phyloP scores from a whole-genome alignment of 495 filamentous ascomycete genomes.

The Podospora australis region DNA sequence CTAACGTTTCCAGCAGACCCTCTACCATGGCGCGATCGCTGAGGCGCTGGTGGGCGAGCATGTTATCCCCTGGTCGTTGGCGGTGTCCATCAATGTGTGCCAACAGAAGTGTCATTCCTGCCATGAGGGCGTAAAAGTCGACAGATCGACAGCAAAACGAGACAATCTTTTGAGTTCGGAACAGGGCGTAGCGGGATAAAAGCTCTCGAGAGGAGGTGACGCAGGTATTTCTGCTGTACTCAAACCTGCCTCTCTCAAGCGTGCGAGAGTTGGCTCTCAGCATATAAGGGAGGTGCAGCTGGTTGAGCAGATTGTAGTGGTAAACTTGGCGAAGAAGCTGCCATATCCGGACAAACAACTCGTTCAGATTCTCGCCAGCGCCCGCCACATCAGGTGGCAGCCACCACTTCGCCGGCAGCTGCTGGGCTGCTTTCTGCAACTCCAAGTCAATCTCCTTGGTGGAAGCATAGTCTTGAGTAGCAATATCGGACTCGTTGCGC shows the following conservation, averaged over 20 bases:
- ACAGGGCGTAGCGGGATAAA: slow-evolving; percentile 30
- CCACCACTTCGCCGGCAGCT: slow-evolving; percentile 34
- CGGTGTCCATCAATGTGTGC: slow-evolving; percentile 28
- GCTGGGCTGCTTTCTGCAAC: slow-evolving; percentile 24
- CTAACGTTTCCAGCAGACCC: slow-evolving; percentile 32
- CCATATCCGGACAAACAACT: slow-evolving; percentile 14
- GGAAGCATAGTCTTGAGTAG: slow-evolving; percentile 4
- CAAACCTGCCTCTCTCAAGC: slow-evolving; percentile 12
- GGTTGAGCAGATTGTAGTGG: slow-evolving; percentile 28
- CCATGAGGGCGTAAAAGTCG: slow-evolving; percentile 35
- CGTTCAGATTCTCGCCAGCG: slow-evolving; percentile 4
- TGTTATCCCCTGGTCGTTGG: slow-evolving; percentile 16
- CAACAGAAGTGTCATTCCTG: slow-evolving; percentile 27
- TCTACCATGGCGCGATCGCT: slow-evolving; percentile 42
- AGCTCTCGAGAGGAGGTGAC: slow-evolving; percentile 34
- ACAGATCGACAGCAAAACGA: slow-evolving; percentile 30
- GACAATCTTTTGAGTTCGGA: slow-evolving; percentile 19
- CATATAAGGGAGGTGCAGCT: slow-evolving; percentile 35
- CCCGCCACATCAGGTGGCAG: slow-evolving; percentile 9
- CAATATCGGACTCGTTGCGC: slow-evolving; percentile 17
- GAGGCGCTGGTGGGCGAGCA: slow-evolving; percentile 34
- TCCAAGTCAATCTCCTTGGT: slow-evolving; percentile 26
- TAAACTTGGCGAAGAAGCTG: slow-evolving; percentile 28
- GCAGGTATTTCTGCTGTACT: slow-evolving; percentile 33
- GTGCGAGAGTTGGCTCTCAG: slow-evolving; percentile 6